Base-by-base conservation (phyloP, 208 protist species). In the Leishmania guyanensis region DNA sequence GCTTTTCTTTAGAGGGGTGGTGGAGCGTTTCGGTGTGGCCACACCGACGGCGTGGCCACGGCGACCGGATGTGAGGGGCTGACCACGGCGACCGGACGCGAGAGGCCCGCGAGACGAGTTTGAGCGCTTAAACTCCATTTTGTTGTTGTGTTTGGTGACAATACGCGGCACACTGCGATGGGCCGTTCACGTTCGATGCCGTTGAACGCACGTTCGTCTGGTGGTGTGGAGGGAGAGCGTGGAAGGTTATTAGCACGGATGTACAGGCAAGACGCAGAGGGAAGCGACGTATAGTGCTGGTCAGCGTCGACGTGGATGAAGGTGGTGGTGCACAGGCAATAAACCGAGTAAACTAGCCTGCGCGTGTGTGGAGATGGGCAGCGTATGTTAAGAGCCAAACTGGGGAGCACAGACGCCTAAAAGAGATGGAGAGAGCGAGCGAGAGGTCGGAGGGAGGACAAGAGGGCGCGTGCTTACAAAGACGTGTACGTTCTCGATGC, bases 81-180 rank as follows among this genome's bases (percentile, higher is more conserved):
- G 1, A 29, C 39, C 26, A 77, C 51, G 56, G 72, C 60, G 33
- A 75, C 79, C 39, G 46, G 84, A 90, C 22, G 51, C 72, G 26
- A 90, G 69, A 6, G 84, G 82, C 4, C 84, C 87, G 51, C 89
- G 86, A 1, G 91, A 94, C 3, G 93, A 96, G 82, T 94, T 92
- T 12, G 70, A 88, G 17, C 93, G 93, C 58, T 91, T 91, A 78
- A 94, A 96, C 60, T 94, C 88, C 91, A 96, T 95, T 5, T 39
- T 72, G 66, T 5, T 36, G 29, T 29, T 29, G 29, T 29, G 29
- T 29, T 29, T 29, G 29, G 29, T 29, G 29, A 29, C 29, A 29
- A 29, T 29, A 29, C 29, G 29, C 29, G 29, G 29, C 29, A 29
- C 29, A 29, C 29, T 29, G 56, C 56, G 56, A 29, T 54, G 12